Evolutionary conservation across 495 filamentous ascomycete species (phyloP).

Genomic region (Tricharina praecox): DNA sequence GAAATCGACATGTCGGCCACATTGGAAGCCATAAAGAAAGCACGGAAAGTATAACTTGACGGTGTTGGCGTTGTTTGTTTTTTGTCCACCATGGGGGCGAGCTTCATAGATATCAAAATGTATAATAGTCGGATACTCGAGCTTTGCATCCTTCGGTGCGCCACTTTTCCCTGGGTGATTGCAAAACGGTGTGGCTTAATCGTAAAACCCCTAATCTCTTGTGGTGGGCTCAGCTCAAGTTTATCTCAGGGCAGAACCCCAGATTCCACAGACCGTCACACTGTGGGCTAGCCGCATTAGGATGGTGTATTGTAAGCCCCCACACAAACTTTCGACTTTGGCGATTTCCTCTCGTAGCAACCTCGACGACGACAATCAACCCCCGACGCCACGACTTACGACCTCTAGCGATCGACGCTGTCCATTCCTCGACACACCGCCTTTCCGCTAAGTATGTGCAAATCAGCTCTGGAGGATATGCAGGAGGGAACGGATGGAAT

Average conservation of each 20-base stretch:
- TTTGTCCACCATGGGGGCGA: no score
- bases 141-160: no score
- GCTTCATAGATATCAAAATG: no score
- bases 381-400: conserved; percentile 4
- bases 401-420: conserved; percentile 4
- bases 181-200: no score
- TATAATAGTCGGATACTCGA: no score
- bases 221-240: no score
- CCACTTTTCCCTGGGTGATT: no score
- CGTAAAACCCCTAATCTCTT: no score
- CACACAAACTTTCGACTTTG: not conserved
- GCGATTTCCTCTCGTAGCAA: not conserved
- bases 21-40: conserved; percentile 2
- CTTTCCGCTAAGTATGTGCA: conserved; percentile 3
- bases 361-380: not conserved
- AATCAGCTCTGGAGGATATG: not conserved
- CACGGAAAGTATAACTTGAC: not conserved
- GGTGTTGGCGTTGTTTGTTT: not conserved
- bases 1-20: not conserved
- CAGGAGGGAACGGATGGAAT: not conserved
- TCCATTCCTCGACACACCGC: conserved; percentile 1
- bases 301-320: not conserved
- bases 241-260: no score
- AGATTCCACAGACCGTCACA: not conserved
- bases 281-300: not conserved